phyloP scores from a whole-genome alignment of 2,329 filamentous ascomycete species.

The Diaporthe ampelina region DNA sequence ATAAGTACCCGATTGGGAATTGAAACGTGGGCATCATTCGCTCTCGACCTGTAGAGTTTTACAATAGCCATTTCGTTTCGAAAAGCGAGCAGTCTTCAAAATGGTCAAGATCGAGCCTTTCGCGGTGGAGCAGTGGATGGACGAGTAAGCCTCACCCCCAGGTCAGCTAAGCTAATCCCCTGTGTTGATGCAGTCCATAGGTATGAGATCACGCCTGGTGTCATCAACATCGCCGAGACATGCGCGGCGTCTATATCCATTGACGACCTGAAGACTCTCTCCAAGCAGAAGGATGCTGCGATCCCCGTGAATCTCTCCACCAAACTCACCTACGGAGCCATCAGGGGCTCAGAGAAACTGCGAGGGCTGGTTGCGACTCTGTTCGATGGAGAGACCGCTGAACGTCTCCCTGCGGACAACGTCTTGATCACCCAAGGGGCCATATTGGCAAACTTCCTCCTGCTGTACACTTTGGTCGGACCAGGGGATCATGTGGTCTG shows the following conservation, averaged over 20 bases:
- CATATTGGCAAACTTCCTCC: constrained; percentile 87
- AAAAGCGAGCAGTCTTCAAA: constrained; percentile 31
- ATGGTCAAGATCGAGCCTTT: constrained; percentile 70
- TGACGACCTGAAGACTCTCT: constrained; percentile 73
- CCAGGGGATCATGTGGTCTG: constrained; percentile 87
- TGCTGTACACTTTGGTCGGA: constrained; percentile 79
- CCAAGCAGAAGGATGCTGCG: constrained; percentile 62
- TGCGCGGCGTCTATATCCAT: constrained; percentile 83
- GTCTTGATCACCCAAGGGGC: constrained; percentile 85
- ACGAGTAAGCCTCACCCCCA: constrained; percentile 48
- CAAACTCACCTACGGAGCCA: constrained; percentile 80
- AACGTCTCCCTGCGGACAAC: constrained; percentile 65
- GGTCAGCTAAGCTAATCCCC: too few species aligned
- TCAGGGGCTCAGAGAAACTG: constrained; percentile 75
- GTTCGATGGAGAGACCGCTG: constrained; percentile 68
- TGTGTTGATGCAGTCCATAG: constrained; percentile 43
- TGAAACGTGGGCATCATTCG: not conserved
- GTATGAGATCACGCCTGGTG: constrained; percentile 68
- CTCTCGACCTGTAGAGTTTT: not conserved
- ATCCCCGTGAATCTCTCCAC: constrained; percentile 65
- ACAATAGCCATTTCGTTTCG: not conserved
- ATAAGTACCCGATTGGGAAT: not conserved
- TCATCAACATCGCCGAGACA: constrained; percentile 83
- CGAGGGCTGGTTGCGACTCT: constrained; percentile 75
- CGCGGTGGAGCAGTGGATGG: constrained; percentile 81